phyloP scores from a whole-genome alignment of 1,284 basidiomycete genomes.

The Mycosarcoma maydis region DNA sequence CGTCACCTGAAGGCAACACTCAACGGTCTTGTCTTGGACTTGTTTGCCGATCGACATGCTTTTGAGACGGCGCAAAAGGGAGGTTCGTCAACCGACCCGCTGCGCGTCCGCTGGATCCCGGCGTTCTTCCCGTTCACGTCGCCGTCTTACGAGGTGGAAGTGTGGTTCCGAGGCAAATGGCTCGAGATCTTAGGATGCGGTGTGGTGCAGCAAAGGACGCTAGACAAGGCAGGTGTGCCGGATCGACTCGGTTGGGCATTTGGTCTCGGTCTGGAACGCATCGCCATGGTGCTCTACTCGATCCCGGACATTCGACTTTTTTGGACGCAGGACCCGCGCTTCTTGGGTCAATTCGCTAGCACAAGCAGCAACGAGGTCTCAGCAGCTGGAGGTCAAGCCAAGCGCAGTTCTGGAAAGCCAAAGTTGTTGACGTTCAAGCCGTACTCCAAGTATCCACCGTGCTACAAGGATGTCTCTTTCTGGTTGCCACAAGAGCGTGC shows the following conservation, averaged over 20 bases:
- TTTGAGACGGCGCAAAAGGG: slow-evolving; percentile 67
- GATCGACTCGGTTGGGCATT: slow-evolving; percentile 98
- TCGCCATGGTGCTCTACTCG: slow-evolving; percentile 96
- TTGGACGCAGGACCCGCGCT: slow-evolving; percentile 91
- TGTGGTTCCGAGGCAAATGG: slow-evolving; percentile 96
- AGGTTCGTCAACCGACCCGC: slow-evolving; percentile 70
- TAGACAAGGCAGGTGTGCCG: slow-evolving; percentile 75
- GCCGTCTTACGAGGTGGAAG: slow-evolving; percentile 97
- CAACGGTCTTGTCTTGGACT: slow-evolving; percentile 83
- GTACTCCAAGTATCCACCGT: slow-evolving; percentile 63
- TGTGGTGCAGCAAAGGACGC: slow-evolving; percentile 86
- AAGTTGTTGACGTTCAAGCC: slow-evolving; percentile 64
- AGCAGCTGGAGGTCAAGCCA: slow-evolving; percentile 24
- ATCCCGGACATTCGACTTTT: slow-evolving; percentile 99
- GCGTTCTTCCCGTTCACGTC: slow-evolving; percentile 98
- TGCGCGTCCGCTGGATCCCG: slow-evolving; percentile 94
- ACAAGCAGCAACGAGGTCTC: slow-evolving; percentile 27
- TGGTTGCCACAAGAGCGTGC: slow-evolving; percentile 64
- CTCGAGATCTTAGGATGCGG: slow-evolving; percentile 95
- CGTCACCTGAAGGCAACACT: slow-evolving; percentile 89
- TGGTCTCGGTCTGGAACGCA: slow-evolving; percentile 94
- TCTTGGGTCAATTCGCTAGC: slow-evolving; percentile 84
- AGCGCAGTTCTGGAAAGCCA: slow-evolving; percentile 15
- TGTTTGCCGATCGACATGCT: slow-evolving; percentile 73
- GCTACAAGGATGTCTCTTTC: slow-evolving; percentile 72